These are phyloP conservation scores for Rhexocercosporidium sp. DNA, from an alignment of 2,329 filamentous ascomycete species.

Conservation along the genomic window DNA sequence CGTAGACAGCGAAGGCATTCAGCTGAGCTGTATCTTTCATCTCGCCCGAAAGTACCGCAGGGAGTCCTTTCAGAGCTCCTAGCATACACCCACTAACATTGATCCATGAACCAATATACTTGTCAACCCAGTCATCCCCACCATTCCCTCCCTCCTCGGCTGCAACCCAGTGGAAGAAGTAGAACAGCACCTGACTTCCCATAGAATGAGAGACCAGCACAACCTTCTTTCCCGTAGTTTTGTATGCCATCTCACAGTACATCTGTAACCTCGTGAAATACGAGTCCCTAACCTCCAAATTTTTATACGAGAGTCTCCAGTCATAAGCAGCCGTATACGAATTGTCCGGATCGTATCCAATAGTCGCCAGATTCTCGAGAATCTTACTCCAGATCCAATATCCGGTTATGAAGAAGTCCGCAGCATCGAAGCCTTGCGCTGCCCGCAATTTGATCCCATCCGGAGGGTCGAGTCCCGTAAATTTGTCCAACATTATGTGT, in stretches of 20 bases:
- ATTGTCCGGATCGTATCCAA: conserved; percentile 90
- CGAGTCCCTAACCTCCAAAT: conserved; percentile 87
- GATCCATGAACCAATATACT: conserved; percentile 92
- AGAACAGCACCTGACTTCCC: conserved; percentile 94
- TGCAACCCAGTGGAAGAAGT: conserved; percentile 80
- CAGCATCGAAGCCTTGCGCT: conserved; percentile 95
- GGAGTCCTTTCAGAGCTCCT: conserved; percentile 87
- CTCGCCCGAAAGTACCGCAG: conserved; percentile 90
- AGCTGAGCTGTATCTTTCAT: conserved; percentile 98
- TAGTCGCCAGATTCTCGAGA: conserved; percentile 91
- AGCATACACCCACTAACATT: conserved; percentile 99
- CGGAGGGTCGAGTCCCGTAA: conserved; percentile 88
- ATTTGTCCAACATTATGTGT: conserved; percentile 95
- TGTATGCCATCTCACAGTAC: conserved; percentile 83
- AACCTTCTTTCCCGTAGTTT: conserved; percentile 77
- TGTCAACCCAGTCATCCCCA: conserved; percentile 87
- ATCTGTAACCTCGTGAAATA: conserved; percentile 92
- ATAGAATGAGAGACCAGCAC: conserved; percentile 94
- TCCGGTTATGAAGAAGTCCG: conserved; percentile 88
- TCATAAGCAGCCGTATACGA: conserved; percentile 78
- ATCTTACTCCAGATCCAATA: conserved; percentile 99
- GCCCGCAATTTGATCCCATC: conserved; percentile 83
- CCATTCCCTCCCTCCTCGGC: conserved; percentile 78
- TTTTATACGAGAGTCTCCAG: conserved; percentile 89
- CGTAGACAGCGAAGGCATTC: conserved; percentile 95